Conservation (phyloP, 2,329 filamentous ascomycete species). For the Ascochyta fabae region DNA sequence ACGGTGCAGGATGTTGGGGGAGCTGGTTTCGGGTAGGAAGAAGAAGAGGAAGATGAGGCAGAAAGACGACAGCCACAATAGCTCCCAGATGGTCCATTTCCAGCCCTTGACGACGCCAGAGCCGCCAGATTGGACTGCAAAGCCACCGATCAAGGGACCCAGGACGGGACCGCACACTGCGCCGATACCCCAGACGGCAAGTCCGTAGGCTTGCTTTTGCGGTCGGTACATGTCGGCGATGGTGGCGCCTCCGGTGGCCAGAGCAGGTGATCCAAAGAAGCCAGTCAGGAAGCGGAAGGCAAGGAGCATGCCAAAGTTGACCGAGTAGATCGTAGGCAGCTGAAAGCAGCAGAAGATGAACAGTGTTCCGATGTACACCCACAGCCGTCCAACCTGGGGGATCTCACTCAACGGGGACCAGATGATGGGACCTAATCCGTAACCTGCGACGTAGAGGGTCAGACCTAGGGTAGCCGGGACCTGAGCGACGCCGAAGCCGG, state of each 20-base stretch:
- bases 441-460: slow-evolving; percentile 41
- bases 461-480: slow-evolving; percentile 57
- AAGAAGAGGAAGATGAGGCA: slow-evolving; percentile 50
- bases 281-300: slow-evolving; percentile 59
- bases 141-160: slow-evolving; percentile 54
- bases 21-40: slow-evolving; percentile 51
- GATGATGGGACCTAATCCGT: slow-evolving; percentile 42
- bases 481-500: slow-evolving; percentile 59
- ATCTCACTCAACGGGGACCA: slow-evolving; percentile 57
- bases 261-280: slow-evolving; percentile 55
- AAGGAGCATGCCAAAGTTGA: slow-evolving; percentile 59
- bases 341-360: slow-evolving; percentile 57
- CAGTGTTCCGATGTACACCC: slow-evolving; percentile 35
- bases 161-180: slow-evolving; percentile 52
- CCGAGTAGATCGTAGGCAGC: slow-evolving; percentile 53
- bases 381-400: slow-evolving; percentile 55
- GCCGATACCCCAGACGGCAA: slow-evolving; percentile 51
- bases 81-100: slow-evolving; percentile 53
- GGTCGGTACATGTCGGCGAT: slow-evolving; percentile 55
- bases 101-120: slow-evolving; percentile 39
- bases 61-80: slow-evolving; percentile 52
- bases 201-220: slow-evolving; percentile 48
- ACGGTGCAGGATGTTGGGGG: slow-evolving; percentile 52
- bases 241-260: slow-evolving; percentile 56
- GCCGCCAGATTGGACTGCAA: slow-evolving; percentile 40